Base-by-base conservation (phyloP, 208 protist genomes). In the Acanthamoeba triangularis region DNA sequence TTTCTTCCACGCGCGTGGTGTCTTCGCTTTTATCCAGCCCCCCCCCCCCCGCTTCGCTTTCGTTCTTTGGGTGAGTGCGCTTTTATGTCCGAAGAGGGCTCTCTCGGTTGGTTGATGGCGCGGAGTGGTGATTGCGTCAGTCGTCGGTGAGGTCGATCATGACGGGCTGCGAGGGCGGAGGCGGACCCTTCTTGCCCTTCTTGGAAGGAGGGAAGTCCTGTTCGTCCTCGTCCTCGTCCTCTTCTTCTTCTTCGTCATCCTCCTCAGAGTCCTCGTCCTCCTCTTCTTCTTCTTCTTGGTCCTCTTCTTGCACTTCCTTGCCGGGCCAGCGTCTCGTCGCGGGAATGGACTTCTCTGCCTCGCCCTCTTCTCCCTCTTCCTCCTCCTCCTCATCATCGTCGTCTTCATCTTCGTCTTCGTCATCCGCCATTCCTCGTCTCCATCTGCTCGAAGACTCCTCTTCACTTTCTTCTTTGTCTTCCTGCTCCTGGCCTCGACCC, bases 71-170 rank as follows among this genome's bases (percentile, higher is more conserved):
- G 49, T 52, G 3, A 52, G 7, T 54, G 7, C 49, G 49, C 10
- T 54, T 54, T 54, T 54, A 20, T 54, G 37, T 41, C 37, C 37
- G 37, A 41, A 41, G 37, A 41, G 37, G 37, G 37, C 37, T 54
- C 14, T 52, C 7, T 52, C 11, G 3, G 3, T 52, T 52, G 7
- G 49, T 54, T 1, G 7, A 6, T 54, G 49, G 49, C 14, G 56
- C 0, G 23, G 10, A 10, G 1, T 63, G 56, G 8, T 11, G 52
- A 20, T 20, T 16, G 52, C 37, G 3, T 82, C 41, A 82, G 74
- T 82, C 74, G 37, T 82, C 74, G 33, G 74, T 82, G 33, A 82
- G 74, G 25, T 82, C 74, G 37, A 82, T 82, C 74, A 82, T 82
- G 74, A 82, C 74, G 37, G 74, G 74, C 37, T 82, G 18, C 7